Percentiles rank a stretch among this genome's conserved stretches.
Evolutionary conservation across 2,329 filamentous ascomycete genomes (phyloP).

Genomic region (Alternaria infectoria): DNA sequence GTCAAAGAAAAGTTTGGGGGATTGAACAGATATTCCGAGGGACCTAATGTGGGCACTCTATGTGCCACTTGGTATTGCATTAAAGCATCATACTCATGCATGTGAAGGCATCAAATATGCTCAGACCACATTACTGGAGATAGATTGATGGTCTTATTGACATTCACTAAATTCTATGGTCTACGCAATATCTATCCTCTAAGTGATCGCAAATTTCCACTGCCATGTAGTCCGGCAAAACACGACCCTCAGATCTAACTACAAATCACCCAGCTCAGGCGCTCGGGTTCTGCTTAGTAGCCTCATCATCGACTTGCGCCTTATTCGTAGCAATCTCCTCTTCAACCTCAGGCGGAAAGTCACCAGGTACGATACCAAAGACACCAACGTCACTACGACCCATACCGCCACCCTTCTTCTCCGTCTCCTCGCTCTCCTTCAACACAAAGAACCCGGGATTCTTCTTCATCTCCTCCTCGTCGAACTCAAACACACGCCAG

Average conservation of each 20-base stretch:
- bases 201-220: background rate
- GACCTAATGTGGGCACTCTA: background rate
- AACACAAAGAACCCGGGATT: slow-evolving; percentile 45
- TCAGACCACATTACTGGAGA: background rate
- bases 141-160: background rate
- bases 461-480: slow-evolving; percentile 54
- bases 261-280: background rate
- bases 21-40: background rate
- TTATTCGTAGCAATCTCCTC: slow-evolving; percentile 4
- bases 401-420: slow-evolving; percentile 56
- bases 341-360: slow-evolving; percentile 38
- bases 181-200: background rate
- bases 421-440: slow-evolving; percentile 59
- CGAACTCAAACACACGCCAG: slow-evolving; percentile 68
- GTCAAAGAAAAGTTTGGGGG: background rate
- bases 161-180: background rate
- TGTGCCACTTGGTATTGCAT: background rate
- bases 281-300: slow-evolving; percentile 21
- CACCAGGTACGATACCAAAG: slow-evolving; percentile 28
- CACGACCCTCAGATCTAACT: background rate
- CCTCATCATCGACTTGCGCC: slow-evolving; percentile 19
- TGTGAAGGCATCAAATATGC: background rate
- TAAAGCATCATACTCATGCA: background rate
- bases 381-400: slow-evolving; percentile 55
- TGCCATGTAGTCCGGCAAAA: background rate